These are phyloP conservation scores for Azolla pinnata DNA, from an alignment of 75 land plant genomes.

Conservation along the genomic window DNA sequence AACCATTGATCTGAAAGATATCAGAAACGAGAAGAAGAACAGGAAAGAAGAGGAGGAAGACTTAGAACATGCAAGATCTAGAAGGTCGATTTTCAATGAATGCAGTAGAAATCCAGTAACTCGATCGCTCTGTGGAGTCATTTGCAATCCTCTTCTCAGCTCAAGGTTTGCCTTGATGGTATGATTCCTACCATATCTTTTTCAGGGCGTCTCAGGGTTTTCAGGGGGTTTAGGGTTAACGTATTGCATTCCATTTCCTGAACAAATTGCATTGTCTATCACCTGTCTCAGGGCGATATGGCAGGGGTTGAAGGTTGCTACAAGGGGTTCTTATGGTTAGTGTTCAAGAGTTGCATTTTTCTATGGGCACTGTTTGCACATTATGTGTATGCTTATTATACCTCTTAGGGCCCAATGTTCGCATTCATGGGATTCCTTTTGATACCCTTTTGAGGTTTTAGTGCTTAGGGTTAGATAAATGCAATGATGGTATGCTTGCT, in stretches of 20 bases:
- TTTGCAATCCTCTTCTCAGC: conserved; percentile 4
- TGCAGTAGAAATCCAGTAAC: not conserved
- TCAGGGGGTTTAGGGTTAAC: not conserved
- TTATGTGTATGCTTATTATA: too few species aligned
- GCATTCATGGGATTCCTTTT: too few species aligned
- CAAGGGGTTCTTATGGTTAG: not conserved
- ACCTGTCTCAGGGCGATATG: not conserved
- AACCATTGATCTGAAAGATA: not conserved
- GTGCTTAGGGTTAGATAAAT: too few species aligned
- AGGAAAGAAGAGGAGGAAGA: not conserved
- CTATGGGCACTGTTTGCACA: too few species aligned
- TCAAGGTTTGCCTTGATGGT: conserved; percentile 5
- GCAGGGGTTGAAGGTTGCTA: not conserved
- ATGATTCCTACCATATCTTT: not conserved
- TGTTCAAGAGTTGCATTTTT: too few species aligned
- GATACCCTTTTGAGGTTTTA: too few species aligned
- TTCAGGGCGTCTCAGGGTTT: not conserved
- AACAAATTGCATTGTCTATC: not conserved
- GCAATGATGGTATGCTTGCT: too few species aligned
- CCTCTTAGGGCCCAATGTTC: too few species aligned
- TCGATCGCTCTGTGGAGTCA: conserved; percentile 5
- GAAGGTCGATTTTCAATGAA: not conserved
- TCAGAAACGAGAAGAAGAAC: not conserved
- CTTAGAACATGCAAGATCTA: not conserved
- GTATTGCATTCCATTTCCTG: not conserved